Base-by-base conservation (phyloP, 2,329 filamentous ascomycete species). In the Penicillium decumbens region DNA sequence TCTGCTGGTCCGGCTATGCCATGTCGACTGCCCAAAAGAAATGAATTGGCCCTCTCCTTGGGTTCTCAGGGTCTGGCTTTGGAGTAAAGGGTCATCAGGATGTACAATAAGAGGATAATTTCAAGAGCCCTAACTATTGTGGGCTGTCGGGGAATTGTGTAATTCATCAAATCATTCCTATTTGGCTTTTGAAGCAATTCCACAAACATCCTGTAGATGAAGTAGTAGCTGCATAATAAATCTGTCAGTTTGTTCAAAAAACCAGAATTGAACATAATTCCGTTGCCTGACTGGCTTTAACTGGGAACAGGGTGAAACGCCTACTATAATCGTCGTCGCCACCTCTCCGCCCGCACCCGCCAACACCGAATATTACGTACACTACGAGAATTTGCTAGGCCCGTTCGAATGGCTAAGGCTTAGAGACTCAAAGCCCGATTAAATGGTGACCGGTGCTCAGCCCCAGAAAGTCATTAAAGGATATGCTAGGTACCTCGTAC, bases 71-170 rank as follows among this genome's bases (percentile, higher is more conserved):
- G 28, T 47, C 25, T 54, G 50, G 47, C 53, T 62, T 62, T 62
- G 65, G 64, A 65, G 64, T 68, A 66, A 43, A 52, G 48, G 53
- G 57, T 57, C 51, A 43, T 45, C 57, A 53, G 58, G 51, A 58
- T 65, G 63, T 63, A 67, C 57, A 65, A 69, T 69, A 69, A 62
- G 59, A 57, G 54, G 58, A 54, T 58, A 54, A 54, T 47, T 43
- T 45, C 50, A 45, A 57, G 55, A 56, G 53, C 42, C 28, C 47
- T 3, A 4, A 23, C 20, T 51, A 52, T 8, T 20, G 27, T n/a
- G 18, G 42, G 47, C 41, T 49, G 23, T 28, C 6, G 18, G 23
- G 13, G 28, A 49, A 30, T 20, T 40, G 32, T 44, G 37, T 42
- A 45, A 45, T 37, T 37, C 37, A 45, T 41, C 42, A 30, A 40